A percentile compares a stretch with the other conserved stretches of the same genome.
Evolutionary conservation across 176 grass and related monocot genomes (phyloP).

Genomic region (Raddia distichophylla): DNA sequence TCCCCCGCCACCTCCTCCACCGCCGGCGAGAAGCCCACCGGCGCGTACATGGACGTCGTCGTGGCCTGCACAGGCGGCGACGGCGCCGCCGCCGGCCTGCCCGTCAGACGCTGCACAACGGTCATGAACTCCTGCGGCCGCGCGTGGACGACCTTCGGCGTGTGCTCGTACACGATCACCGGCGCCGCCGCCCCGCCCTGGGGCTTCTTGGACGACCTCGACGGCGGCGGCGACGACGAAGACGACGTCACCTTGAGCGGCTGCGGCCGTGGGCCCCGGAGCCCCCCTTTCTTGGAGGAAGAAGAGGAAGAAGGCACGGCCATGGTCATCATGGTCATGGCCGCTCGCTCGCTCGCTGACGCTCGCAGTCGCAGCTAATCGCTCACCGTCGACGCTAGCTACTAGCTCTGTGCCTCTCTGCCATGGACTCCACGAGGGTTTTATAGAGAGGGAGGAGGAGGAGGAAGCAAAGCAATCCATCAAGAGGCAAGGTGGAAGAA

Average conservation of each 20-base stretch:
- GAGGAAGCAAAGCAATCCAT: no score
- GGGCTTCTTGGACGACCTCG: slow-evolving; percentile 21
- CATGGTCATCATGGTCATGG: slow-evolving; percentile 43
- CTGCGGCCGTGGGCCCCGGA: slow-evolving; percentile 48
- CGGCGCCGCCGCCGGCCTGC: slow-evolving; percentile 20
- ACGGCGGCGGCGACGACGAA: background rate
- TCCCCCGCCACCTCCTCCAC: slow-evolving; percentile 22
- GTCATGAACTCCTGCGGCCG: slow-evolving; percentile 68
- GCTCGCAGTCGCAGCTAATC: background rate
- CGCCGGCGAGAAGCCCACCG: background rate
- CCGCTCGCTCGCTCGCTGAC: background rate
- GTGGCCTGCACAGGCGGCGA: background rate
- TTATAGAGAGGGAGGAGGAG: slow-evolving; percentile 25
- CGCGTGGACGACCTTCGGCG: slow-evolving; percentile 67
- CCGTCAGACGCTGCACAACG: slow-evolving; percentile 73
- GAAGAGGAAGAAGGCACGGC: slow-evolving; percentile 30
- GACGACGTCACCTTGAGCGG: slow-evolving; percentile 50
- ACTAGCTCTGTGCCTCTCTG: background rate
- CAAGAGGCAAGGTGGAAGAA: background rate
- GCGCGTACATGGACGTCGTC: background rate
- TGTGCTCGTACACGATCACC: slow-evolving; percentile 61
- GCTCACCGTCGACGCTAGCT: no score
- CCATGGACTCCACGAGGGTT: background rate
- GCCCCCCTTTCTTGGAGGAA: slow-evolving; percentile 43
- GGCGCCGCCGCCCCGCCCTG: background rate